Evolutionary conservation across 2,329 filamentous ascomycete genomes (phyloP), one percentile per base, ranked within the genome.

Genomic region (Pseudogymnoascus sp.): DNA sequence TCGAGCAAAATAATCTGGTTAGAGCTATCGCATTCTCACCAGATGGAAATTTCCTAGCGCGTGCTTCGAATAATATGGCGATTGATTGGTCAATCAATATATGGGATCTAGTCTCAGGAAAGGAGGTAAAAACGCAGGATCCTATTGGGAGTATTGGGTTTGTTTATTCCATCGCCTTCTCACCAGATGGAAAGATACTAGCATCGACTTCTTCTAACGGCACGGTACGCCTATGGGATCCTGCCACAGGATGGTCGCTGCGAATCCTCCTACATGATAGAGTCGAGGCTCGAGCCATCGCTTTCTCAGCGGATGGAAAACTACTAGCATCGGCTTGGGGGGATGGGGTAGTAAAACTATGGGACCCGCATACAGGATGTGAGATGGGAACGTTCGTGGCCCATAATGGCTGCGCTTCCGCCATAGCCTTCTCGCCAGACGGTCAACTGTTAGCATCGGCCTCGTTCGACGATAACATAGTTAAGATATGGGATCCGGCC

Each of bases 361-460:
- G 61, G 62, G 36, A 63, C 10, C 36, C 52, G 5, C 29, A n/a
- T n/a, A 61, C 33, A 7, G 60, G 60, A 21, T 12, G n/a, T 36
- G 36, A 15, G 13, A 6, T 36, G n/a, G 27, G 29, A 31, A 63
- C 18, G 18, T 42, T 66, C 21, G 37, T 48, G 29, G 59, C 39
- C 21, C 12, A 63, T 59, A 39, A 15, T 31, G 33, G 45, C 27
- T 3, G 12, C 35, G 31, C 48, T 33, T 42, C 27, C 31, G 31
- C 59, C 15, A 52, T 64, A 15, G 27, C 21, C 40, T 64, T 64
- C 37, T 65, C 63, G n/a, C 37, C 29, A 13, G 48, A 63, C 36
- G 6, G n/a, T 5, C 37, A 58, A 29, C 33, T 37, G 33, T 10
- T 63, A 9, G 62, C 35, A 40, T 58, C 18, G 8, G 13, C 13